Conservation (phyloP, 768 basidiomycete species). For the Lactarius deliciosus region DNA sequence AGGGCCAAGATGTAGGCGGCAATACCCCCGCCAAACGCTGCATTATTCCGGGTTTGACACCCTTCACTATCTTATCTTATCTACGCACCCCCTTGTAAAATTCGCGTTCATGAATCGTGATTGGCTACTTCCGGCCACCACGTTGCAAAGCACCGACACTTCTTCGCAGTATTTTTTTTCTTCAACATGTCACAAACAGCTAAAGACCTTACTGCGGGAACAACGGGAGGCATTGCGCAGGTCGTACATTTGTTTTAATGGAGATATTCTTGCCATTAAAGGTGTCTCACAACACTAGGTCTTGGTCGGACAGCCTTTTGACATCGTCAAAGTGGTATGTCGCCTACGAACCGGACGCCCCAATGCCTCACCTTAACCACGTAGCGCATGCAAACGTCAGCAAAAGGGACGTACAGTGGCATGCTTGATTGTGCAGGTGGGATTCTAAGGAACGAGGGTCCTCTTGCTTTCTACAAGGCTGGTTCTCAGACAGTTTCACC, state of each 20-base stretch:
- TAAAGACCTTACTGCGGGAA: slow-evolving; percentile 88
- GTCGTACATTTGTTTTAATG: slow-evolving; percentile 38
- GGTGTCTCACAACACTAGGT: slow-evolving; percentile 48
- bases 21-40: slow-evolving; percentile 22
- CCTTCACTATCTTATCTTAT: slow-evolving; percentile 36
- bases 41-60: slow-evolving; percentile 4
- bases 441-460: slow-evolving; percentile 88
- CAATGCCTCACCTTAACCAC: slow-evolving; percentile 20
- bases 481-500: slow-evolving; percentile 19
- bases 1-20: slow-evolving; percentile 30
- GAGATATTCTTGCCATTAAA: slow-evolving; percentile 18
- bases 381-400: slow-evolving; percentile 92
- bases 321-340: slow-evolving; percentile 95
- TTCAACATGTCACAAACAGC: slow-evolving; percentile 55
- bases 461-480: slow-evolving; percentile 94
- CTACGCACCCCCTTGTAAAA: slow-evolving; percentile 26
- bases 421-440: slow-evolving; percentile 90
- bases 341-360: slow-evolving; percentile 15
- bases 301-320: slow-evolving; percentile 91
- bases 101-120: slow-evolving; percentile 19
- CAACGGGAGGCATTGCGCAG: slow-evolving; percentile 89
- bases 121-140: slow-evolving; percentile 24
- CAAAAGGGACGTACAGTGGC: slow-evolving; percentile 84
- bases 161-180: background rate
- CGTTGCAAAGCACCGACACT: slow-evolving; percentile 6